Base-by-base conservation (phyloP, 2,329 filamentous ascomycete species). In the Colletotrichum shisoi region DNA sequence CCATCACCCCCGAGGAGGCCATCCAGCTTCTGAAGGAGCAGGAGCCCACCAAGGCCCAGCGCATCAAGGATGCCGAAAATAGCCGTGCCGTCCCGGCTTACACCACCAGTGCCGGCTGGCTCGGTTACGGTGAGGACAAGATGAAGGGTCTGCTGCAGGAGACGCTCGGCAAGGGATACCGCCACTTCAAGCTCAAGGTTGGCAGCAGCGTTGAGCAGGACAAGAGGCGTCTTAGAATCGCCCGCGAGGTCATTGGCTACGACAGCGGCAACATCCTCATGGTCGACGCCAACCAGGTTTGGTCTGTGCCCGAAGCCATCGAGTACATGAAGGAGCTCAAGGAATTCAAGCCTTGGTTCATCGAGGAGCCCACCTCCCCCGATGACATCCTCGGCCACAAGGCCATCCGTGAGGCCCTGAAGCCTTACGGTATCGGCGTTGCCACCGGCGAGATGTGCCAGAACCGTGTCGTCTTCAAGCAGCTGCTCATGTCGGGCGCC, bases 401-500 rank as follows among this genome's bases (percentile, higher is more conserved):
- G 75, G 90, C 91, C 3, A 89, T 96, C 73, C 88, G 91, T 58
- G 90, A 94, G 69, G 93, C 93, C 4, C 87, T 97, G 12, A 85
- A 85, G 73, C 88, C 91, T 0, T 83, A 88, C 74, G 87, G 86
- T 64, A 92, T 97, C 73, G 92, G 92, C 66, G 93, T 96, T 5
- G 93, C 93, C 8, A 96, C 93, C 0, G 93, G 93, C 70, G 93
- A 97, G 81, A 96, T 96, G 92, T 95, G 92, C 81, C 93, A 96
- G 82, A 97, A 96, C 83, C 89, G 93, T 45, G 91, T 96, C 71
- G 87, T 96, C 74, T 96, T 96, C 87, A 97, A 96, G 85, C 93
- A 97, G 80, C 86, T 96, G 68, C 85, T 97, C 58, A 87, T 89
- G 76, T 83, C 87, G 2, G 90, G 90, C 57, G 92, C 93, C 68